Evolutionary conservation across 768 basidiomycete species (phyloP), one percentile per base, ranked within the genome.

Genomic region (Suillus fuscotomentosus): DNA sequence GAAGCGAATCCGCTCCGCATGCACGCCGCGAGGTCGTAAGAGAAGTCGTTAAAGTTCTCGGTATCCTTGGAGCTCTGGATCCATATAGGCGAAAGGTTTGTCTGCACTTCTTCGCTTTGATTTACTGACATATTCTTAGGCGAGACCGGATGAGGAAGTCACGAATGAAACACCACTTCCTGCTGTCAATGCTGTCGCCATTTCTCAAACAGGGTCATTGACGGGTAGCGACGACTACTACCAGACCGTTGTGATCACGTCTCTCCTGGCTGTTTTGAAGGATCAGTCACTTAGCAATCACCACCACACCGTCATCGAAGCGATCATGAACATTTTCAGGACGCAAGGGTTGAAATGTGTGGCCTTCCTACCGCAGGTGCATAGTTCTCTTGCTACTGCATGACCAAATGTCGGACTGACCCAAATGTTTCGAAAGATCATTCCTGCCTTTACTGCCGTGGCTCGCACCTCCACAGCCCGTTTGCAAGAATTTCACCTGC

Each of bases 321-420:
- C 95, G 1, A 91, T 99, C 69, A 98, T 99, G 94, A 91, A 94
- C 54, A 99, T 99, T 66, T 99, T 99, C 84, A 95, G 96, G 77
- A 97, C 95, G 0, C 96, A 99, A 72, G 95, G 97, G 15, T 79
- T 99, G 72, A 95, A 96, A 82, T 97, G 95, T 75, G 95, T 97
- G 22, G 87, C 92, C 2, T 99, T 98, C 78, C 78, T 99, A 31
- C 93, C 97, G 51, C 95, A 97, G 82, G 94, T 95, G 72, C 60
- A 75, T 41, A 6, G 20, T 36, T 27, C 51, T 76, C 66, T 57
- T 63, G 31, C 51, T 22, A 42, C 50, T 45, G 60, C 61, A 61
- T 42, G 17, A 31, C 24, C 17, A 7, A 11, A 36, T 22, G 13
- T 43, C 14, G 45, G 36, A 55, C 27, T 31, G 22, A 22, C 45